Percentiles rank a stretch among this genome's conserved stretches.
Conservation (phyloP, 257 asterid genomes). For the Ehretia macrophylla region DNA sequence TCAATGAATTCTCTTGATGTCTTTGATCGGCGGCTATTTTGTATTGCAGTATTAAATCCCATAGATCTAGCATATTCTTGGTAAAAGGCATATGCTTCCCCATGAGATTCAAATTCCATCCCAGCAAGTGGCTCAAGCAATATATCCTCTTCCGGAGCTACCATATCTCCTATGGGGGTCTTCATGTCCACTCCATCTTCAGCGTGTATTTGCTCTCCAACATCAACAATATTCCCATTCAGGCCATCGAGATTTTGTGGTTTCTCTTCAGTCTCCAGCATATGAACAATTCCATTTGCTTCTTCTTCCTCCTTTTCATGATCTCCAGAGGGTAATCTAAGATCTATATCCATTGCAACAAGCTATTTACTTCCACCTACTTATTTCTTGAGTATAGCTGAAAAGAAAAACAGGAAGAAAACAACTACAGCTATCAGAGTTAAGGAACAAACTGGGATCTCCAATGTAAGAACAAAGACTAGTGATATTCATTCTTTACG, state of each 20-base stretch:
- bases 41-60: slow-evolving; percentile 90
- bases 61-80: slow-evolving; percentile 93
- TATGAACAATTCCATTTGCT: slow-evolving; percentile 48
- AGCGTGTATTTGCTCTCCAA: slow-evolving; percentile 46
- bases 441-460: too few relatives aligned
- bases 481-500: too few relatives aligned
- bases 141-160: slow-evolving; percentile 59
- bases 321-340: slow-evolving; percentile 84
- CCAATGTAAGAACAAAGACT: too few relatives aligned
- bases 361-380: neutral
- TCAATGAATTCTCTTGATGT: slow-evolving; percentile 90
- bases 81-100: slow-evolving; percentile 89
- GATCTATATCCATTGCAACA: slow-evolving; percentile 76
- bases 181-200: slow-evolving; percentile 60
- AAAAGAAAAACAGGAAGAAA: neutral
- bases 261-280: slow-evolving; percentile 71
- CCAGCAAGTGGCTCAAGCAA: slow-evolving; percentile 97
- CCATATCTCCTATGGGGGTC: slow-evolving; percentile 44
- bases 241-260: slow-evolving; percentile 50
- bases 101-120: slow-evolving; percentile 95
- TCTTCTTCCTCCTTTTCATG: slow-evolving; percentile 67
- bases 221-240: slow-evolving; percentile 43
- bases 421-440: neutral
- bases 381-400: slow-evolving; percentile 1
- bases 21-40: slow-evolving; percentile 90